phyloP scores from a whole-genome alignment of 352 stramenopile species.

The Phytophthora chlamydospora region DNA sequence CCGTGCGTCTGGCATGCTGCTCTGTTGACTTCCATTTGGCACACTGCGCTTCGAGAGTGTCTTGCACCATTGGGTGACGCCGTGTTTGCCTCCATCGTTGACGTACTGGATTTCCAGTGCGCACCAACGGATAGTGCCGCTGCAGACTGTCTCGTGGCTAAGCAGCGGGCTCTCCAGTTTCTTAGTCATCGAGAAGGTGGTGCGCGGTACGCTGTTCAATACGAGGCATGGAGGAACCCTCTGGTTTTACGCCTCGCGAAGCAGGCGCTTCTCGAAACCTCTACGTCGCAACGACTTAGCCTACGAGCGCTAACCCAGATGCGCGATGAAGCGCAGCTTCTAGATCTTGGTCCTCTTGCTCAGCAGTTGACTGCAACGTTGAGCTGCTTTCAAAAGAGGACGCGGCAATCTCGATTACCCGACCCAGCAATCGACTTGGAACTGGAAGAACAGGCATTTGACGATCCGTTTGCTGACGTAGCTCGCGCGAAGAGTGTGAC shows the following conservation, averaged over 20 bases:
- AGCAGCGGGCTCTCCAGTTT: slow-evolving; percentile 65
- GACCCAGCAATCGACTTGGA: neutral
- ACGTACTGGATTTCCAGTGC: slow-evolving; percentile 62
- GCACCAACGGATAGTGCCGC: slow-evolving; percentile 31
- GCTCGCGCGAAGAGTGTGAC: slow-evolving; percentile 3
- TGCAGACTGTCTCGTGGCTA: slow-evolving; percentile 47
- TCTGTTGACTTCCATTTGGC: slow-evolving; percentile 66
- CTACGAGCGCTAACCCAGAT: slow-evolving; percentile 48
- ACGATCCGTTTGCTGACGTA: slow-evolving; percentile 22
- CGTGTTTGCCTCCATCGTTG: slow-evolving; percentile 55
- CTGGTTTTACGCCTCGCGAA: slow-evolving; percentile 59
- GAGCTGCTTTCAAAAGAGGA: slow-evolving; percentile 34
- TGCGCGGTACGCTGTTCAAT: slow-evolving; percentile 36
- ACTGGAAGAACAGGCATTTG: slow-evolving; percentile 11
- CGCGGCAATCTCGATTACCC: neutral
- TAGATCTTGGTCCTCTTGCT: slow-evolving; percentile 29
- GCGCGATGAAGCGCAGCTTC: slow-evolving; percentile 38
- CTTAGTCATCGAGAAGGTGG: slow-evolving; percentile 45
- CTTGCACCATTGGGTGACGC: slow-evolving; percentile 41
- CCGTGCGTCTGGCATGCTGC: slow-evolving; percentile 76
- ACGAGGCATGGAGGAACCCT: slow-evolving; percentile 38
- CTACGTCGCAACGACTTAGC: slow-evolving; percentile 51
- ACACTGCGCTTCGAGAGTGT: slow-evolving; percentile 54
- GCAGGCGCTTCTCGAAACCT: slow-evolving; percentile 61
- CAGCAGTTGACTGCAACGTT: slow-evolving; percentile 47